Conservation (phyloP, 257 asterid species). For the Capsicum pubescens region DNA sequence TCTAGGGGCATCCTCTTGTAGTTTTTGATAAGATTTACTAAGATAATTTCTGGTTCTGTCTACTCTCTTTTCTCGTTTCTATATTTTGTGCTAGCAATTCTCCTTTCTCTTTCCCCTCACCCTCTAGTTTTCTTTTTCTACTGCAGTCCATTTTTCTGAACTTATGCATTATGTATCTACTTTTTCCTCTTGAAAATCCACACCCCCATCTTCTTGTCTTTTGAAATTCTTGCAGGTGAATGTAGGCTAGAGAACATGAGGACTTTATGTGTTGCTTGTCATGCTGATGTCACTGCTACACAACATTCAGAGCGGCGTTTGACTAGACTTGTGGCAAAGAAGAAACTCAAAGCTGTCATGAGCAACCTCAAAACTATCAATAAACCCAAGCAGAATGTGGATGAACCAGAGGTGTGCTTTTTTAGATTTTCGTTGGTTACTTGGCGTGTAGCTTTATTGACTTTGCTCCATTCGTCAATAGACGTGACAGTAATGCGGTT, state of each 20-base stretch:
- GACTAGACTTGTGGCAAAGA: conserved; percentile 66
- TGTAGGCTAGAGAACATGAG: conserved; percentile 96
- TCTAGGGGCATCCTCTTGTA: conserved; percentile 13
- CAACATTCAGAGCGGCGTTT: conserved; percentile 74
- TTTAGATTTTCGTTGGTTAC: not conserved
- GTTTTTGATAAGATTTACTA: not conserved
- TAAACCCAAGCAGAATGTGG: conserved; percentile 32
- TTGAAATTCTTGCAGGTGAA: conserved; percentile 68
- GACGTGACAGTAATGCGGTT: not conserved
- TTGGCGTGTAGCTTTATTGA: not conserved
- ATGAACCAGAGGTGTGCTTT: conserved; percentile 52
- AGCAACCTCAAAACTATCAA: conserved; percentile 44
- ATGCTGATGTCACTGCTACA: conserved; percentile 79
- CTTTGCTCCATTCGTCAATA: not conserved
- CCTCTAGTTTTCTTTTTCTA: not conserved
- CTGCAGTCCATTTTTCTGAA: not conserved
- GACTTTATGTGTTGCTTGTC: conserved; percentile 97
- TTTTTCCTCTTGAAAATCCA: conserved; percentile 2
- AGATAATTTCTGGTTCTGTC: not conserved
- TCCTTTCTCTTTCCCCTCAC: not conserved
- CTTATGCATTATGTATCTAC: not conserved
- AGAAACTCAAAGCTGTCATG: conserved; percentile 62
- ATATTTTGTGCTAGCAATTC: not conserved
- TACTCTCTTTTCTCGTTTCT: conserved; percentile 12
- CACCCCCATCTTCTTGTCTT: not conserved